Base-by-base conservation (phyloP, 2,329 filamentous ascomycete genomes). In the Colletotrichum sansevieriae region DNA sequence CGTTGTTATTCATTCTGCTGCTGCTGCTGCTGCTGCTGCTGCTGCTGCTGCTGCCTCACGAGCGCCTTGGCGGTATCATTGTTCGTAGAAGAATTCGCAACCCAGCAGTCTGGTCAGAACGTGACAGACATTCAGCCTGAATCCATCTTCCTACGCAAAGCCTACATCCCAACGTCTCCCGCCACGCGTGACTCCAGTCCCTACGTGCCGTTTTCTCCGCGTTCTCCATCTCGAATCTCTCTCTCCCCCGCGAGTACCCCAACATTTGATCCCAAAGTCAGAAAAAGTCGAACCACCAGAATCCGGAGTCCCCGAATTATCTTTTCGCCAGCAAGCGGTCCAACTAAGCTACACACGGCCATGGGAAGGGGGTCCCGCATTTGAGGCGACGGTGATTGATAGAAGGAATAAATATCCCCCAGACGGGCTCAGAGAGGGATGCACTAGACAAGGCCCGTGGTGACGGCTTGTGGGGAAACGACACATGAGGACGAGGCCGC, bases 351-450 rank as follows among this genome's bases (percentile, higher is more conserved):
- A 25, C 55, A 55, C 39, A 39, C 55, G 55, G 54, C 39, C 47
- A 25, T 4, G 25, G 25, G 39, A n/a, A 18, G 20, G 54, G 39
- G 10, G 47, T 29, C 29, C 65, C 46, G 46, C 61, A 46, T 18
- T 20, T 18, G 37, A 43, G 29, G 13, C 44, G 52, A 41, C 37
- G 13, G 13, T 68, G 61, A 68, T 68, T 68, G 65, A 68, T 55
- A 61, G 65, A 68, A 68, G 61, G 59, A 68, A 57, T 57, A n/a
- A 41, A 15, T 39, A 46, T 54, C 41, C 52, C 65, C 61, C 54
- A 51, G 46, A 62, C 25, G 15, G 15, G 37, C 15, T 29, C n/a
- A 25, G 20, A 25, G 20, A 33, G 11, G 59, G 59, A 62, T 62
- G 59, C 59, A n/a, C 58, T 62, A 62, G 20, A 10, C 15, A 4